Percentiles rank a stretch among this genome's conserved stretches.
Conservation (phyloP, 164 flowering plant genomes). For the Aristolochia californica region DNA sequence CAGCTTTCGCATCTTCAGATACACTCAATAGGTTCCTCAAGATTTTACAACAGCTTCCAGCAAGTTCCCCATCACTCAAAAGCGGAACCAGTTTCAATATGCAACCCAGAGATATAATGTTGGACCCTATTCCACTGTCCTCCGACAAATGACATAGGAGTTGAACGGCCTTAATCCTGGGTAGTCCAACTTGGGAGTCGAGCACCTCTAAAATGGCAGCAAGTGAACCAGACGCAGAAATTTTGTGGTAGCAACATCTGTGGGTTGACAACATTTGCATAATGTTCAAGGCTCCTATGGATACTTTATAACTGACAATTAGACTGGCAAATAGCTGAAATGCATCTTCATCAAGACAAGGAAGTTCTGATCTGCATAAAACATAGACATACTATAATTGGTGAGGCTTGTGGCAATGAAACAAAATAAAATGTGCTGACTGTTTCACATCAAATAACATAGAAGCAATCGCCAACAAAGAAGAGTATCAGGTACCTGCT, state of each 20-base stretch:
- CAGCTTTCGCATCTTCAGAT: slow-evolving; percentile 32
- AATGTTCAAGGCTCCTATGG: slow-evolving; percentile 41
- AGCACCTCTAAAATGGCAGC: slow-evolving; percentile 33
- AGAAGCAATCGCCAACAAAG: background rate
- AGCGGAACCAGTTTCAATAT: slow-evolving; percentile 46
- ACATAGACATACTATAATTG: slow-evolving; percentile 5
- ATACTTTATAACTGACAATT: slow-evolving; percentile 38
- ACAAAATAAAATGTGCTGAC: background rate
- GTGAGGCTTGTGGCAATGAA: background rate
- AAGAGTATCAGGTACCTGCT: slow-evolving; percentile 35
- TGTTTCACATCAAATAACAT: background rate
- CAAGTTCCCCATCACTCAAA: slow-evolving; percentile 28
- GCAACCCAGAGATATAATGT: slow-evolving; percentile 25
- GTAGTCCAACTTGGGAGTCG: slow-evolving; percentile 20
- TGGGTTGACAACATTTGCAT: slow-evolving; percentile 39
- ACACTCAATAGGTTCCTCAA: slow-evolving; percentile 38
- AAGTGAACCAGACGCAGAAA: slow-evolving; percentile 43
- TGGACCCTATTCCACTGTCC: slow-evolving; percentile 20
- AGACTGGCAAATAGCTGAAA: slow-evolving; percentile 36
- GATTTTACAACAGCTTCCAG: slow-evolving; percentile 31
- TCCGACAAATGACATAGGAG: slow-evolving; percentile 43
- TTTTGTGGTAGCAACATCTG: slow-evolving; percentile 16
- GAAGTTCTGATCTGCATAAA: slow-evolving; percentile 28
- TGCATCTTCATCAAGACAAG: slow-evolving; percentile 30
- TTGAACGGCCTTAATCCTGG: slow-evolving; percentile 32